Conservation (phyloP, 2,329 filamentous ascomycete species). For the Talaromyces sp. region DNA sequence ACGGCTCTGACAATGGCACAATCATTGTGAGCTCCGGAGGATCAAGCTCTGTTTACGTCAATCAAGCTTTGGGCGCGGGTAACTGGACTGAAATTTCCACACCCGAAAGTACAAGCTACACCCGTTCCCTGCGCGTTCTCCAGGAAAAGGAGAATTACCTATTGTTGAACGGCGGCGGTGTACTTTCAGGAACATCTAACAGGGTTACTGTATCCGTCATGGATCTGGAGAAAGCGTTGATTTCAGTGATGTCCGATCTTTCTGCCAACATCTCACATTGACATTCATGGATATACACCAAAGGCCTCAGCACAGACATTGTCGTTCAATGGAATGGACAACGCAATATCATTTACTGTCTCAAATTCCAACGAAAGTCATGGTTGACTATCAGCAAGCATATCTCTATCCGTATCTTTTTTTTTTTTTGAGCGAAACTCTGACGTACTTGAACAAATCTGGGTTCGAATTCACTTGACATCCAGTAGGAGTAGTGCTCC, state of each 20-base stretch:
- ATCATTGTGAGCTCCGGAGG: background rate
- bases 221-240: background rate
- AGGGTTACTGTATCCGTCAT: background rate
- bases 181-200: background rate
- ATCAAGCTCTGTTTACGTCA: background rate
- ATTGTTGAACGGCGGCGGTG: background rate
- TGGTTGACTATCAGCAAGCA: too few species aligned
- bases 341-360: too few species aligned
- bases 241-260: background rate
- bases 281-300: too few species aligned
- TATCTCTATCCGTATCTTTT: too few species aligned
- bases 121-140: background rate
- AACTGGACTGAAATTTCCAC: background rate
- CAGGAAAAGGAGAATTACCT: background rate
- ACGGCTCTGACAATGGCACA: background rate
- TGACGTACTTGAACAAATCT: too few species aligned
- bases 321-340: too few species aligned
- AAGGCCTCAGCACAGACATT: too few species aligned
- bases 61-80: background rate
- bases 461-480: too few species aligned
- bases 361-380: too few species aligned
- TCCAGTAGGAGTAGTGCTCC: too few species aligned
- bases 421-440: too few species aligned
- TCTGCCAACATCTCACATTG: too few species aligned
- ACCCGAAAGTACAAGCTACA: background rate